Percentiles rank a stretch among this genome's conserved stretches.
Evolutionary conservation across 1,284 basidiomycete species (phyloP).

Genomic region (Ceratobasidium sp.): DNA sequence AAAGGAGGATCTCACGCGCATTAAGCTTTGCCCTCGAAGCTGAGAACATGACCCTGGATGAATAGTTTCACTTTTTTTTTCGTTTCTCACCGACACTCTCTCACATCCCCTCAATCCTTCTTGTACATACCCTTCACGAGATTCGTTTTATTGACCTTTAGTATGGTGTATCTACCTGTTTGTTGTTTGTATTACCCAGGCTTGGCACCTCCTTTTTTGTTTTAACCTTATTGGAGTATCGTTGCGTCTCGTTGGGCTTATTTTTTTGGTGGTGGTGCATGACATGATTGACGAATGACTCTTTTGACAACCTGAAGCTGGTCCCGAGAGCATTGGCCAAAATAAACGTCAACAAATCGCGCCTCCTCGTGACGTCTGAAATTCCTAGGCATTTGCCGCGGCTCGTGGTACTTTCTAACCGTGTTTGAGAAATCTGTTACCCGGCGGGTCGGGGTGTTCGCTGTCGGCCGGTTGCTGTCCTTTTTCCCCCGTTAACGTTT

Average conservation of each 20-base stretch:
- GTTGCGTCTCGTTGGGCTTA: neutral
- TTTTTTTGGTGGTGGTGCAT: neutral
- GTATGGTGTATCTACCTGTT: constrained; percentile 11
- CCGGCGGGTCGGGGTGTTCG: too few species aligned
- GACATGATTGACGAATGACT: neutral
- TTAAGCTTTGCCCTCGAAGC: constrained; percentile 28
- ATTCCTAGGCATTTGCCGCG: too few species aligned
- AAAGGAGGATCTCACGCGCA: constrained; percentile 25
- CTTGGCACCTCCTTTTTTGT: neutral
- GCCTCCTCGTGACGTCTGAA: too few species aligned
- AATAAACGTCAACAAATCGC: too few species aligned
- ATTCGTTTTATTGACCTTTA: neutral
- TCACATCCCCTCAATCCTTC: neutral
- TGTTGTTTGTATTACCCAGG: constrained; percentile 23
- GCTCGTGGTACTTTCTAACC: too few species aligned
- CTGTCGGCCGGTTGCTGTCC: too few species aligned
- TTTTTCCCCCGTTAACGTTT: too few species aligned
- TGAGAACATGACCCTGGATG: constrained; percentile 8
- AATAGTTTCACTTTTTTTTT: neutral
- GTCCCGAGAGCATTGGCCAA: too few species aligned
- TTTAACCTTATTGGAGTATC: constrained; percentile 31
- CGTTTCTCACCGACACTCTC: neutral
- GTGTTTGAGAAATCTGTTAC: too few species aligned
- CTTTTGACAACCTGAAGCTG: neutral
- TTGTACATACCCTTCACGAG: neutral